phyloP scores from a whole-genome alignment of 2,329 filamentous ascomycete species.

The Hypoxylon sp. region DNA sequence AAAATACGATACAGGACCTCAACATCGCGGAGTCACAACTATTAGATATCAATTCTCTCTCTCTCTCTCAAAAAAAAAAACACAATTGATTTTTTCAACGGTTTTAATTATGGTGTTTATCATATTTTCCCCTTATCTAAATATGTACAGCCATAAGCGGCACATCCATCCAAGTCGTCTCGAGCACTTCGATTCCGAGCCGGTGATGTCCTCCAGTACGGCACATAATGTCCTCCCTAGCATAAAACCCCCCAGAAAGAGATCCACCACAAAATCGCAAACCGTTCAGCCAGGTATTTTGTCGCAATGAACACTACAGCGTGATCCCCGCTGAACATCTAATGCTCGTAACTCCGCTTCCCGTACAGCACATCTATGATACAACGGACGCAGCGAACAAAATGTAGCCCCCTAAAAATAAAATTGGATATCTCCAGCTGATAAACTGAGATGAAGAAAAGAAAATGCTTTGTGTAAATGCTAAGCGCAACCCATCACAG shows the following conservation, averaged over 20 bases:
- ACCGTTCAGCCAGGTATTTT: conserved; percentile 24
- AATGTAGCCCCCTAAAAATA: conserved; percentile 13
- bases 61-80: no score
- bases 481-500: conserved; percentile 1
- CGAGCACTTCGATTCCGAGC: conserved; percentile 50
- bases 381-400: conserved; percentile 34
- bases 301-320: conserved; percentile 19
- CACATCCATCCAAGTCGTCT: conserved; percentile 42
- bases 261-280: conserved; percentile 22
- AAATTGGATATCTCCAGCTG: conserved; percentile 21
- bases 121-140: conserved; percentile 36
- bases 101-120: no score
- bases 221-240: conserved; percentile 24
- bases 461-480: conserved; percentile 28
- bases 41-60: no score
- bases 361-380: conserved; percentile 42
- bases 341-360: conserved; percentile 43
- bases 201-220: conserved; percentile 38
- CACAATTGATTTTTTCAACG: no score
- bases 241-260: conserved; percentile 20
- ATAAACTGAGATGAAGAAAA: conserved; percentile 24
- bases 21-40: no score
- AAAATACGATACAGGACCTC: no score
- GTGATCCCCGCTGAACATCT: conserved; percentile 27
- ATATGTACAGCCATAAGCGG: conserved; percentile 40